These are phyloP conservation scores for Thecaphora thlaspeos DNA, from an alignment of 1,284 basidiomycete genomes.

Conservation along the genomic window DNA sequence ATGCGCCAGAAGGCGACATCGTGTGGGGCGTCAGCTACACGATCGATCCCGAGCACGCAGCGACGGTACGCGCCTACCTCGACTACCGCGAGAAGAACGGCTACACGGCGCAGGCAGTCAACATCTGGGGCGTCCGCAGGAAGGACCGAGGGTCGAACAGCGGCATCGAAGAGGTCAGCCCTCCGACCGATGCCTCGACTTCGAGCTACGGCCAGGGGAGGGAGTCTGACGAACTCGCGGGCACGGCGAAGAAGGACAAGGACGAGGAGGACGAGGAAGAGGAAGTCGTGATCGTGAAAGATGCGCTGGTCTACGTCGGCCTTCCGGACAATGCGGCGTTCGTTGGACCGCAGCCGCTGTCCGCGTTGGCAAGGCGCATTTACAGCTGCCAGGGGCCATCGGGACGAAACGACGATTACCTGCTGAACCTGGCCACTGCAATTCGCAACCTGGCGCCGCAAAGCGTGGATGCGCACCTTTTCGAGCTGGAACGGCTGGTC, in stretches of 20 bases:
- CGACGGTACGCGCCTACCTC: slow-evolving; percentile 75
- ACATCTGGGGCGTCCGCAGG: slow-evolving; percentile 19
- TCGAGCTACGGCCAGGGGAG: slow-evolving; percentile 46
- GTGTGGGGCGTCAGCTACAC: slow-evolving; percentile 86
- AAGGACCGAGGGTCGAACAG: not conserved
- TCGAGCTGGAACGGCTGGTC: slow-evolving; percentile 67
- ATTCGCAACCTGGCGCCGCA: slow-evolving; percentile 71
- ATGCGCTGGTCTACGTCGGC: slow-evolving; percentile 70
- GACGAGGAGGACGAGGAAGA: slow-evolving; percentile 60
- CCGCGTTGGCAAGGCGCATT: slow-evolving; percentile 68
- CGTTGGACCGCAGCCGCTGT: slow-evolving; percentile 75
- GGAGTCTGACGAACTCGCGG: too few relatives aligned
- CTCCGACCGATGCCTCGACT: too few relatives aligned
- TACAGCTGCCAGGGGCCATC: slow-evolving; percentile 76
- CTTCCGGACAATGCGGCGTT: slow-evolving; percentile 75
- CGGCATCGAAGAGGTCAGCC: slow-evolving; percentile 1
- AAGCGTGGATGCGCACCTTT: slow-evolving; percentile 74
- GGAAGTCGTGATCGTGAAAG: slow-evolving; percentile 65
- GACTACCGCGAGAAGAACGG: slow-evolving; percentile 79
- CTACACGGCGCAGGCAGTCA: slow-evolving; percentile 33
- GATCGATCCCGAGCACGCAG: slow-evolving; percentile 72
- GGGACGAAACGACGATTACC: slow-evolving; percentile 78
- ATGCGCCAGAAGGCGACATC: slow-evolving; percentile 63
- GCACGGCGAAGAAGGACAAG: too few relatives aligned
- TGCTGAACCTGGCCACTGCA: slow-evolving; percentile 70